phyloP scores from a whole-genome alignment of 306 rosid genomes.

The Oemleria cerasiformis region DNA sequence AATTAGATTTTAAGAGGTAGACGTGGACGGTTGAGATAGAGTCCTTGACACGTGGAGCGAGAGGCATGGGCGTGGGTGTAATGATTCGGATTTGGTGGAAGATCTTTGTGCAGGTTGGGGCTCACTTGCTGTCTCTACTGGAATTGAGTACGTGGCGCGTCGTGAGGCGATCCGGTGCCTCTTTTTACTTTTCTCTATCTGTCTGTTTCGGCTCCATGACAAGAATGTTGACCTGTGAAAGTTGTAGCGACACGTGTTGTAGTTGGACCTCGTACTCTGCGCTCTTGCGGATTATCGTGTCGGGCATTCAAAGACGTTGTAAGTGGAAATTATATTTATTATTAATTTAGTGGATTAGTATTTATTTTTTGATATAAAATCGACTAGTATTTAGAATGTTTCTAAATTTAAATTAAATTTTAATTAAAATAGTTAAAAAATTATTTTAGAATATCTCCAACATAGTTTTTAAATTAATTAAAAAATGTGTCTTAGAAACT shows the following conservation, averaged over 20 bases:
- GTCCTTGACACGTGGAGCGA: constrained; percentile 39
- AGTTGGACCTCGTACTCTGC: constrained; percentile 13
- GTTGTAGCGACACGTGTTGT: constrained; percentile 31
- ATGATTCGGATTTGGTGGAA: constrained; percentile 33
- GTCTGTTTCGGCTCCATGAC: constrained; percentile 15
- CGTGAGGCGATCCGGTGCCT: constrained; percentile 14
- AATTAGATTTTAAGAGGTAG: constrained; percentile 29
- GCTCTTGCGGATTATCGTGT: not conserved
- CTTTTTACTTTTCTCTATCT: constrained; percentile 7
- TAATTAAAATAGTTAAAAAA: too few species aligned
- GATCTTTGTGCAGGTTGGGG: constrained; percentile 26
- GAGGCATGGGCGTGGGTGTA: constrained; percentile 20
- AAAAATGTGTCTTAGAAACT: too few species aligned
- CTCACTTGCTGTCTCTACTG: constrained; percentile 4
- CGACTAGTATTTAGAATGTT: too few species aligned
- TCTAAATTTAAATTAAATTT: too few species aligned
- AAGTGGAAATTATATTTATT: too few species aligned
- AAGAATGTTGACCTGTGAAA: constrained; percentile 2
- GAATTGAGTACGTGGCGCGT: constrained; percentile 52
- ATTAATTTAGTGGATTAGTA: too few species aligned
- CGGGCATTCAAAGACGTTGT: not conserved
- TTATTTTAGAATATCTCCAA: too few species aligned
- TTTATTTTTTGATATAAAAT: too few species aligned
- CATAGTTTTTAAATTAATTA: too few species aligned
- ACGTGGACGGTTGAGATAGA: constrained; percentile 72